Evolutionary conservation across 306 rosid genomes (phyloP).

Genomic region (Dalbergia cochinchinensis): DNA sequence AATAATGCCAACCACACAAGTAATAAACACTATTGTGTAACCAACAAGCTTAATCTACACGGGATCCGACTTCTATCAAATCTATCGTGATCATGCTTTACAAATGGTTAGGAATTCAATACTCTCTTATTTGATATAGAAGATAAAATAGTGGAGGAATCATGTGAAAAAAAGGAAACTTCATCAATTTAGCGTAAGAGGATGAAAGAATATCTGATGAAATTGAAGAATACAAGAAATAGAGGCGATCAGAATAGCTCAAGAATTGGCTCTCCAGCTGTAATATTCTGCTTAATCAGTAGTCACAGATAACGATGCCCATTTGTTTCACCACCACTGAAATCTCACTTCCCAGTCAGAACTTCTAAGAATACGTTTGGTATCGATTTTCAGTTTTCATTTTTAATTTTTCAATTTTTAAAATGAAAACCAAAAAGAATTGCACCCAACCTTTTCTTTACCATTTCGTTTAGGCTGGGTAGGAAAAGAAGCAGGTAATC

Average conservation of each 20-base stretch:
- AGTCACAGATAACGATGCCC: slow-evolving; percentile 14
- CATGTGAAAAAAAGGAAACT: not conserved
- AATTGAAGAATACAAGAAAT: not conserved
- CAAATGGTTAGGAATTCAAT: not conserved
- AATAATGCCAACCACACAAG: not conserved
- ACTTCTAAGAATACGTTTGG: not conserved
- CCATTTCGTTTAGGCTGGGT: not conserved
- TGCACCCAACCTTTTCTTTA: not conserved
- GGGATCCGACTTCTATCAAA: not conserved
- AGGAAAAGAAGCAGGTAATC: not conserved
- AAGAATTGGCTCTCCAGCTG: slow-evolving; percentile 27
- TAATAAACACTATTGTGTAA: not conserved
- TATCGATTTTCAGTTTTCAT: no score
- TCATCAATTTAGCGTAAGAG: not conserved
- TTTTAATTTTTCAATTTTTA: no score
- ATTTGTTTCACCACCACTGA: slow-evolving; percentile 14
- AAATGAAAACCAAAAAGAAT: no score
- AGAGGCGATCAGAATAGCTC: not conserved
- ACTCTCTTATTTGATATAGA: not conserved
- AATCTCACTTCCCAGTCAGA: not conserved
- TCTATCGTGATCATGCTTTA: not conserved
- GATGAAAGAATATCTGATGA: not conserved
- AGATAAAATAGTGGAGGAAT: not conserved
- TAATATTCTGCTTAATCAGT: slow-evolving; percentile 11
- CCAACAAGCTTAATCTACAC: not conserved